phyloP scores from a whole-genome alignment of 495 filamentous ascomycete genomes.

The Xylaria castorea region DNA sequence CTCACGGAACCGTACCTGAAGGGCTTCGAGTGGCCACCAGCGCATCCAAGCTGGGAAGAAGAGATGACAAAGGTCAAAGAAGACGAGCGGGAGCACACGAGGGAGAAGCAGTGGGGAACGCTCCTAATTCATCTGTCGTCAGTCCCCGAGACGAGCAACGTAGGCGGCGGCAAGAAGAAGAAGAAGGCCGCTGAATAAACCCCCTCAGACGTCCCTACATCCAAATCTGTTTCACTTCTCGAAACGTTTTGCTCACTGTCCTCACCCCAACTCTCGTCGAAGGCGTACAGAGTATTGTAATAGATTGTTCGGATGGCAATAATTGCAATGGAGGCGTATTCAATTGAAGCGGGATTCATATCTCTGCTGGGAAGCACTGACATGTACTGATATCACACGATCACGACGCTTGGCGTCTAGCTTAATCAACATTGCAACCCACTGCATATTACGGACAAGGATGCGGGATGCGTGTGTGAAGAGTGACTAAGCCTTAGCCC shows the following conservation, averaged over 20 bases:
- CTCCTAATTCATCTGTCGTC: constrained; percentile 85
- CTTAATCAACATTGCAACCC: constrained; percentile 21
- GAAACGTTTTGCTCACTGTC: constrained; percentile 5
- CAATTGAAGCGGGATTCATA: constrained; percentile 3
- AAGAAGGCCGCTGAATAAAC: constrained; percentile 64
- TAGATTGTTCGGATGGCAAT: constrained; percentile 18
- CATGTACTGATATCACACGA: constrained; percentile 26
- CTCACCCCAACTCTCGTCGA: not conserved
- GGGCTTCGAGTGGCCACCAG: constrained; percentile 83
- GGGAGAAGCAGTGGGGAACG: constrained; percentile 53
- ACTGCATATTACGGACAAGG: not conserved
- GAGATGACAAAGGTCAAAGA: constrained; percentile 60
- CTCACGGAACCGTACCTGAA: constrained; percentile 80
- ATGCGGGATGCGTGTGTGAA: not conserved
- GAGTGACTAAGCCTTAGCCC: not conserved
- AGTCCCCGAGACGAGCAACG: constrained; percentile 58
- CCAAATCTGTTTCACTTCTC: constrained; percentile 16
- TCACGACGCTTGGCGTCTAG: constrained; percentile 6
- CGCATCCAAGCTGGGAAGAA: constrained; percentile 63
- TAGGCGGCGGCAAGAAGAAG: constrained; percentile 68
- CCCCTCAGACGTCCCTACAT: not conserved
- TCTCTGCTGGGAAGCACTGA: not conserved
- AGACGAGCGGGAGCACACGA: constrained; percentile 24
- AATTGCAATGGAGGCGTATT: constrained; percentile 2
- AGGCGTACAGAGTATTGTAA: constrained; percentile 15